Conservation (phyloP, 345 rosid species). For the Eucalyptus regnans region DNA sequence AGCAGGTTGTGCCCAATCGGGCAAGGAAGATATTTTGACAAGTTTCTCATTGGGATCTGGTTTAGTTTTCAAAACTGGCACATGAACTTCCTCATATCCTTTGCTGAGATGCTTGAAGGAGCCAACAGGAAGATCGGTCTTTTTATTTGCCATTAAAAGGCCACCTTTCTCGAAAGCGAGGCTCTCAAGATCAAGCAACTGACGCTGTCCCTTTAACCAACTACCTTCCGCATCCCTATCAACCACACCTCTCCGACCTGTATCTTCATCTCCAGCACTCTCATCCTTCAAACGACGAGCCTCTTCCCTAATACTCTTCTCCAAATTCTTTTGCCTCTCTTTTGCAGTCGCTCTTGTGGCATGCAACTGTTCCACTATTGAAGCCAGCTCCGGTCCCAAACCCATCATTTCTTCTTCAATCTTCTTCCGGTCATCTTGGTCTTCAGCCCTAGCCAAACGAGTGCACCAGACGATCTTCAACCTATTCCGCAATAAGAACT, state of each 20-base stretch:
- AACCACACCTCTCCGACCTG: constrained; percentile 42
- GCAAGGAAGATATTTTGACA: constrained; percentile 77
- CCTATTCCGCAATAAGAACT: constrained; percentile 54
- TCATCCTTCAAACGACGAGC: constrained; percentile 85
- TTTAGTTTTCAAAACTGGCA: constrained; percentile 63
- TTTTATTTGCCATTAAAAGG: constrained; percentile 80
- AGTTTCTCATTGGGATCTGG: constrained; percentile 57
- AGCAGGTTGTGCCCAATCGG: constrained; percentile 93
- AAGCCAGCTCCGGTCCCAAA: constrained; percentile 57
- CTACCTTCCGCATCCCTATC: constrained; percentile 68
- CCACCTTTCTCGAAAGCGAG: constrained; percentile 86
- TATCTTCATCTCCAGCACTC: constrained; percentile 51
- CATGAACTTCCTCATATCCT: constrained; percentile 94
- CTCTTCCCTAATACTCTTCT: constrained; percentile 93
- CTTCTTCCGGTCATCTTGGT: constrained; percentile 62
- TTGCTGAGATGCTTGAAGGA: constrained; percentile 52
- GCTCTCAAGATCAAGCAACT: constrained; percentile 73
- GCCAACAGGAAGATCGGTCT: constrained; percentile 75
- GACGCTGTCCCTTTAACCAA: constrained; percentile 80
- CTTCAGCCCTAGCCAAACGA: constrained; percentile 90
- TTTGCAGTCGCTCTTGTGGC: constrained; percentile 92
- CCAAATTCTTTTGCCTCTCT: constrained; percentile 87
- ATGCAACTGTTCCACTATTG: constrained; percentile 85
- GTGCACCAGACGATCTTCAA: constrained; percentile 93
- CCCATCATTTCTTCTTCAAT: constrained; percentile 81